Evolutionary conservation across 2,329 filamentous ascomycete species (phyloP).

Genomic region (Paecilomyces dactylethromorphus): DNA sequence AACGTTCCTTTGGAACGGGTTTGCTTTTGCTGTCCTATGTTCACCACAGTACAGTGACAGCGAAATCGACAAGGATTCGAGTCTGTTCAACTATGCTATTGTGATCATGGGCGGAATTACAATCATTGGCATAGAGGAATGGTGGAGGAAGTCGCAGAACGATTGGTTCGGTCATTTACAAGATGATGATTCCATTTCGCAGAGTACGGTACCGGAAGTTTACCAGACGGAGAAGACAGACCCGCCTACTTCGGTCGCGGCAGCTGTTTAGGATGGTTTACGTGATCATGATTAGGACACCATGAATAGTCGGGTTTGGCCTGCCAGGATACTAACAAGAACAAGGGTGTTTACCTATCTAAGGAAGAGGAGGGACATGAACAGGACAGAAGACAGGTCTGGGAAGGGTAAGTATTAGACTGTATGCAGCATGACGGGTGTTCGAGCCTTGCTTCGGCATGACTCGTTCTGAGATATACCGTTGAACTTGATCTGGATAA

Average conservation of each 20-base stretch:
- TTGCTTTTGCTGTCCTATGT: constrained; percentile 40
- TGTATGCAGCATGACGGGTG: constrained; percentile 6
- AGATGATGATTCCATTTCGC: not conserved
- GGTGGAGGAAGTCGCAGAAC: constrained; percentile 28
- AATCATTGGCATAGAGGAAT: constrained; percentile 31
- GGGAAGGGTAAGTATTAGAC: not conserved
- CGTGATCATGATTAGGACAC: not conserved
- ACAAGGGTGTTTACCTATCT: not conserved
- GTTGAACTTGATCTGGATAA: constrained; percentile 14
- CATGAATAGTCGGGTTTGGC: too few species aligned
- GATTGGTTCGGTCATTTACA: constrained; percentile 19
- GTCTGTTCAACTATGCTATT: constrained; percentile 29
- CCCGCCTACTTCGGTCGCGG: not conserved
- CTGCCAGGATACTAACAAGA: not conserved
- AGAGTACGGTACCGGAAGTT: not conserved
- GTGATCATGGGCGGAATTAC: constrained; percentile 40
- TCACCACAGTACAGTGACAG: constrained; percentile 30
- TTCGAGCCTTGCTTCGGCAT: constrained; percentile 4
- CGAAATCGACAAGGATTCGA: constrained; percentile 12
- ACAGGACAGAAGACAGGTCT: not conserved
- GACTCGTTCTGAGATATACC: constrained; percentile 13
- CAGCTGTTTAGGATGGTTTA: not conserved
- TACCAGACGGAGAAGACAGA: not conserved
- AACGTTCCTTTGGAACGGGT: constrained; percentile 40
- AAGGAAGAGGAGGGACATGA: not conserved